Evolutionary conservation across 2,329 filamentous ascomycete genomes (phyloP).

Genomic region (Tothia fuscella): DNA sequence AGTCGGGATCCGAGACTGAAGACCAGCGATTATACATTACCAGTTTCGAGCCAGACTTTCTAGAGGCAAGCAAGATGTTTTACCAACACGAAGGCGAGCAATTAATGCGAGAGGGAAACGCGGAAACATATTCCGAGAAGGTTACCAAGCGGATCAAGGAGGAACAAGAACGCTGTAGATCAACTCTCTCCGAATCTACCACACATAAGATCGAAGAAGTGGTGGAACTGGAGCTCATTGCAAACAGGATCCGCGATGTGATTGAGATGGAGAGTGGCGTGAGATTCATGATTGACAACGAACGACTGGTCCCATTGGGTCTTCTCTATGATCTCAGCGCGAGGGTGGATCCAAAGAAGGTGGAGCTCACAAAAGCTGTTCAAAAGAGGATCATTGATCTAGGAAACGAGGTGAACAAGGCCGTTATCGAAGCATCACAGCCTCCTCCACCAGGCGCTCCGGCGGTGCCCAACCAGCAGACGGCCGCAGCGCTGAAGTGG

Average conservation of each 20-base stretch:
- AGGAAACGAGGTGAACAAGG: conserved; percentile 71
- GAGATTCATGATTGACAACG: conserved; percentile 82
- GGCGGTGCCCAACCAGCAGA: conserved; percentile 45
- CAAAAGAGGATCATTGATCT: conserved; percentile 66
- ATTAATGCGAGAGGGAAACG: conserved; percentile 66
- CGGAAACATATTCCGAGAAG: conserved; percentile 68
- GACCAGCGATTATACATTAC: conserved; percentile 72
- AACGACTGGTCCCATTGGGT: conserved; percentile 64
- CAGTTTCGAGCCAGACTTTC: conserved; percentile 68
- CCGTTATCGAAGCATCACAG: conserved; percentile 43
- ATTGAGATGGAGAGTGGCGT: conserved; percentile 80
- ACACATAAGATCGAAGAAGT: conserved; percentile 62
- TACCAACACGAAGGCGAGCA: conserved; percentile 65
- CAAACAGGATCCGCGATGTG: conserved; percentile 65
- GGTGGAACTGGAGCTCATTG: conserved; percentile 71
- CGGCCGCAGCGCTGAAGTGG: conserved; percentile 82
- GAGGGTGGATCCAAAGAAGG: conserved; percentile 64
- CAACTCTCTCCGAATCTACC: conserved; percentile 64
- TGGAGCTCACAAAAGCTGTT: conserved; percentile 56
- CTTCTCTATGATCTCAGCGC: conserved; percentile 70
- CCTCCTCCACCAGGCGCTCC: conserved; percentile 32
- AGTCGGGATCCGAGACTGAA: conserved; percentile 66
- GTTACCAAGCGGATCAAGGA: conserved; percentile 64
- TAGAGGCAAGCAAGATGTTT: conserved; percentile 58
- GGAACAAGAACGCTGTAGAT: conserved; percentile 71